A percentile compares a stretch with the other conserved stretches of the same genome.
Conservation (phyloP, 2,329 filamentous ascomycete species). For the Bisporella sp. region DNA sequence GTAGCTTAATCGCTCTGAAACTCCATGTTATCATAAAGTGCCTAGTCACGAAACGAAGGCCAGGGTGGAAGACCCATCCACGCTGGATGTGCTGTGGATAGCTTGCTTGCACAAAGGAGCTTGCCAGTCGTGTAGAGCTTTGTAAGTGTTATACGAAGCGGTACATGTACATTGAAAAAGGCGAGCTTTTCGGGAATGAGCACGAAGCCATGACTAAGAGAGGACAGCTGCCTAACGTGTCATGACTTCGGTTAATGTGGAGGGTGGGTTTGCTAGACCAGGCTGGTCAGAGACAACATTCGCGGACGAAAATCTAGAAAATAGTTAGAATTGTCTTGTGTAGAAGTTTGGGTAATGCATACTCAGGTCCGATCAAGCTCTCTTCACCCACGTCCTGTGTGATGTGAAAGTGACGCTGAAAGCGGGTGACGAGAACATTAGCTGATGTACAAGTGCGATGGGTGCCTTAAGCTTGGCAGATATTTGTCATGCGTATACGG, state of each 20-base stretch:
- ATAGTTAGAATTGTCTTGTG: not conserved
- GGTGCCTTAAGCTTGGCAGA: conserved; percentile 24
- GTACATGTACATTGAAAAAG: conserved; percentile 27
- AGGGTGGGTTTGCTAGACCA: conserved; percentile 11
- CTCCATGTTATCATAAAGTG: conserved; percentile 19
- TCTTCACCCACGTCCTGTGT: not conserved
- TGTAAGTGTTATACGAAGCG: conserved; percentile 19
- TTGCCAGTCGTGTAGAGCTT: conserved; percentile 22
- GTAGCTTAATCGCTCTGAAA: conserved; percentile 22
- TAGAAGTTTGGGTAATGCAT: not conserved
- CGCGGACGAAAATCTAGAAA: conserved; percentile 15
- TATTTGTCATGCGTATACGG: conserved; percentile 24
- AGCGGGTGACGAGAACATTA: conserved; percentile 23
- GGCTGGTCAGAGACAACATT: conserved; percentile 20
- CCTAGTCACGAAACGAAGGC: conserved; percentile 22
- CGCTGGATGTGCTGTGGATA: conserved; percentile 21
- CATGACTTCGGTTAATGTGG: conserved; percentile 20
- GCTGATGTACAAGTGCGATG: conserved; percentile 20
- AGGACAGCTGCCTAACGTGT: conserved; percentile 19
- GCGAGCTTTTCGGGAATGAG: conserved; percentile 23
- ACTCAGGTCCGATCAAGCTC: not conserved
- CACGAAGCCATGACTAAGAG: conserved; percentile 18
- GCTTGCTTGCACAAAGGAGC: conserved; percentile 16
- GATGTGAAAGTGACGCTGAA: conserved; percentile 20
- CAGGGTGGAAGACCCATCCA: conserved; percentile 26